Base-by-base conservation (phyloP, 371 early-diverging fungal species). In the Mucor indicus region DNA sequence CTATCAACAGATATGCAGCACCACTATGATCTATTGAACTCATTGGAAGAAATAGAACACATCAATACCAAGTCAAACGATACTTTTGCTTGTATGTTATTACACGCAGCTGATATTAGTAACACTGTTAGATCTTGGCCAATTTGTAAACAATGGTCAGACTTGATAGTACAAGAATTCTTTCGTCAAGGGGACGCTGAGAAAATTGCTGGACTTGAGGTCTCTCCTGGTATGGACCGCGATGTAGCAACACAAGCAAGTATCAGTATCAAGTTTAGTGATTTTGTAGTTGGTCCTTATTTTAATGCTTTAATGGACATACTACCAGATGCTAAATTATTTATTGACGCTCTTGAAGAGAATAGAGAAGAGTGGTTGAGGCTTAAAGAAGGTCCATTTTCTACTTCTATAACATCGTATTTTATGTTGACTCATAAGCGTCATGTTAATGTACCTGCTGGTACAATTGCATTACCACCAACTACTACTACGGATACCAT, bases 191-290 rank as follows among this genome's bases (percentile, higher is more conserved):
- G 93, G n/a, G 91, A 95, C 48, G 65, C 81, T 19, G 96, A 95
- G 52, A 84, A 83, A 57, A 37, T 54, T 4, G 75, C 83, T 23
- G 69, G 74, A n/a, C 59, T 95, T 8, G 84, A 89, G 0, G 74
- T 93, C 1, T 91, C 94, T 1, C 91, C 92, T 7, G 89, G 86
- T 50, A 93, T 92, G 92, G 92, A 93, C 59, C 84, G 92, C 4
- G 63, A 79, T 21, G 59, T 79, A 21, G 73, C 84, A 16, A 81
- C 86, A 35, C 90, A 91, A 47, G 79, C 82, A n/a, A 80, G 82
- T 48, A 85, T 90, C 40, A 84, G 84, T 25, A 55, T 93, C 3
- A 85, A 84, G n/a, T 95, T 95, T 60, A 85, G 83, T 23, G 89
- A 91, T 45, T 83, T 84, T 50, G 80, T 94, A 3, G 87, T 87